A percentile compares a stretch with the other conserved stretches of the same genome.
These are phyloP conservation scores for Cairneyella variabilis DNA, from an alignment of 495 filamentous ascomycete species.

Conservation along the genomic window DNA sequence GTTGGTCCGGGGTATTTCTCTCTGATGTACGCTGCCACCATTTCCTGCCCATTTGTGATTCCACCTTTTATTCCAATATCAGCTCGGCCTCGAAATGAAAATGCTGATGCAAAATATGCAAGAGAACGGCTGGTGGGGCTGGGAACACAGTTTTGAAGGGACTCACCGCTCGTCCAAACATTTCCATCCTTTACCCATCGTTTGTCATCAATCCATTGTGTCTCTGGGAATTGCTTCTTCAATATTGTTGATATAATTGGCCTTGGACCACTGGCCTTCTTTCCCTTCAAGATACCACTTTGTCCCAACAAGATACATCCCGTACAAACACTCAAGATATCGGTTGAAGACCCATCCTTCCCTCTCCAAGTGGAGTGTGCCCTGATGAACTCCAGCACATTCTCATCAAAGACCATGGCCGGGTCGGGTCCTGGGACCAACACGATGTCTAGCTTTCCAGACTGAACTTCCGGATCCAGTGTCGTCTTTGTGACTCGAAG, in stretches of 20 bases:
- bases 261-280: conserved; percentile 46
- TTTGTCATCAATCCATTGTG: conserved; percentile 41
- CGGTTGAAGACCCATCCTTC: conserved; percentile 27
- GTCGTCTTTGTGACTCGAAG: conserved; percentile 9
- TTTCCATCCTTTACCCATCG: conserved; percentile 54
- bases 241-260: conserved; percentile 43
- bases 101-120: background rate
- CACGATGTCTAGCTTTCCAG: conserved; percentile 49
- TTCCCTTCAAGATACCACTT: conserved; percentile 47
- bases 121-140: background rate
- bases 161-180: conserved; percentile 56
- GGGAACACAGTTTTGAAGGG: background rate
- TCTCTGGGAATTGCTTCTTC: conserved; percentile 39
- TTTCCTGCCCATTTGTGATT: conserved; percentile 60
- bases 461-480: conserved; percentile 19
- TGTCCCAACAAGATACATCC: conserved; percentile 45
- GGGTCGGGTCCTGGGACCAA: conserved; percentile 51
- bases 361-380: conserved; percentile 31
- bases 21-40: conserved; percentile 51
- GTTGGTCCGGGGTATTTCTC: conserved; percentile 42
- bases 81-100: background rate
- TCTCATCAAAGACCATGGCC: conserved; percentile 25
- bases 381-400: conserved; percentile 42
- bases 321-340: conserved; percentile 53
- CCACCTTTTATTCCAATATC: conserved; percentile 43